These are phyloP conservation scores for Xylariales sp. DNA, from an alignment of 2,329 filamentous ascomycete species.

Conservation along the genomic window DNA sequence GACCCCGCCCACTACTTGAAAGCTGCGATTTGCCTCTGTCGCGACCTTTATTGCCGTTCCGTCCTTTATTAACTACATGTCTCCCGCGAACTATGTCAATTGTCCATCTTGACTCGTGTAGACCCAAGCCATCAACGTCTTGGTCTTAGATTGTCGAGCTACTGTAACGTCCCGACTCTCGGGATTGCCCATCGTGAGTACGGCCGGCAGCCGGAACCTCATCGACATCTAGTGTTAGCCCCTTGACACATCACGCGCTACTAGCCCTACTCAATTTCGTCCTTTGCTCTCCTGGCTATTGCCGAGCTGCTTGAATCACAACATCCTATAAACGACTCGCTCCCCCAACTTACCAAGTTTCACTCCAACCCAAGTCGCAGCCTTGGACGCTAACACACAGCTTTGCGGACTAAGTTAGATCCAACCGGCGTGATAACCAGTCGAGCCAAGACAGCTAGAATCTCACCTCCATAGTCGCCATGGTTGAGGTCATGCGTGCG, in stretches of 20 bases:
- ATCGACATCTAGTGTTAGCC: constrained; percentile 4
- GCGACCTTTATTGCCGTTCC: not conserved
- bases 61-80: not conserved
- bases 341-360: too few relatives aligned
- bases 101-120: constrained; percentile 7
- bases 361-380: too few relatives aligned
- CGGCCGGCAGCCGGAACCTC: not conserved
- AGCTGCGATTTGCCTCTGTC: constrained; percentile 6
- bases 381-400: too few relatives aligned
- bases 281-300: not conserved
- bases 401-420: too few relatives aligned
- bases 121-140: not conserved
- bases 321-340: too few relatives aligned
- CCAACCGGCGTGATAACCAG: too few relatives aligned
- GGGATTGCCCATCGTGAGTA: not conserved
- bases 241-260: constrained; percentile 3
- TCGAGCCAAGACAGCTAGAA: too few relatives aligned
- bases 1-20: constrained; percentile 4
- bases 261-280: constrained; percentile 3
- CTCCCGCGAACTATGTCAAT: constrained; percentile 1
- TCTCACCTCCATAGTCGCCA: too few relatives aligned
- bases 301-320: not conserved
- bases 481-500: constrained; percentile 26
- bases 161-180: not conserved
- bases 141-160: not conserved